Conservation (phyloP, 2,329 filamentous ascomycete genomes). For the Monosporascus sp. region DNA sequence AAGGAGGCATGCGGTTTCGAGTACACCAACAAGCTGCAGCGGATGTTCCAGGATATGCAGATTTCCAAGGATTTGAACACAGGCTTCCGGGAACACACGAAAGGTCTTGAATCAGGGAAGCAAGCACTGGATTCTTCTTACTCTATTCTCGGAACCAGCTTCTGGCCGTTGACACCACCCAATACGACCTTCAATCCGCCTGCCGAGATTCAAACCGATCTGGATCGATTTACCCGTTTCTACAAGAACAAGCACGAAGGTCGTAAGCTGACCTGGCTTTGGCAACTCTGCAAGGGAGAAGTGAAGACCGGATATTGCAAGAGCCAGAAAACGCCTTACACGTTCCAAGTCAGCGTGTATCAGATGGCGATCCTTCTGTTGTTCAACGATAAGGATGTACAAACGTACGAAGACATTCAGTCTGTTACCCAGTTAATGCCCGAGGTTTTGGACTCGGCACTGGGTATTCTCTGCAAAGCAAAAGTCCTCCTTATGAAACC, state of each 20-base stretch:
- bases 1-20: conserved; percentile 99
- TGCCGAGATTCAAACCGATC: conserved; percentile 76
- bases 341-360: conserved; percentile 94
- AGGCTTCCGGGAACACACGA: conserved; percentile 74
- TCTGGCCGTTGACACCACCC: conserved; percentile 90
- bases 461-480: conserved; percentile 85
- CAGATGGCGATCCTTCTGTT: conserved; percentile 95
- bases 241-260: conserved; percentile 97
- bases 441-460: conserved; percentile 81
- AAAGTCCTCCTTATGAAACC: conserved; percentile 75
- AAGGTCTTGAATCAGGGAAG: conserved; percentile 62
- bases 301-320: conserved; percentile 92
- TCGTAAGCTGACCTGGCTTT: conserved; percentile 94
- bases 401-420: conserved; percentile 84
- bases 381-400: conserved; percentile 85
- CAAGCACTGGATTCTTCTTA: conserved; percentile 79
- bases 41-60: conserved; percentile 99
- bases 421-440: conserved; percentile 72
- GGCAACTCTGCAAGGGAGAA: conserved; percentile 97
- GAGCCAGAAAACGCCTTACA: conserved; percentile 84
- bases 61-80: conserved; percentile 96
- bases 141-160: conserved; percentile 89
- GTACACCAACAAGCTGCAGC: conserved; percentile 98
- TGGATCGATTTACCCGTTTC: conserved; percentile 83
- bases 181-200: conserved; percentile 87